Conservation (phyloP, 2,329 filamentous ascomycete species). For the Hypoxylon sp. region DNA sequence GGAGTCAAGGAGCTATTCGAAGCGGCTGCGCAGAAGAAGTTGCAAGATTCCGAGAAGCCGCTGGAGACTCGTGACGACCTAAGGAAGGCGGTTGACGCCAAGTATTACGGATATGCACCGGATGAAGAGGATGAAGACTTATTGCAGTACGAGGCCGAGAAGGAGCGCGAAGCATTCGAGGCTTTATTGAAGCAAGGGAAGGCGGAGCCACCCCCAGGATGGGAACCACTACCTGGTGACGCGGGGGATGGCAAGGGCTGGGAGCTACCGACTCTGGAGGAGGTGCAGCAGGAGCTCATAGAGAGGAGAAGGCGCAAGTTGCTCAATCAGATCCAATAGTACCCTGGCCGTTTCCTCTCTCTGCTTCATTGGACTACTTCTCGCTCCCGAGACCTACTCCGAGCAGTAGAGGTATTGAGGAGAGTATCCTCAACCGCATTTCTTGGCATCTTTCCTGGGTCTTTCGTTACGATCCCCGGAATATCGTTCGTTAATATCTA, state of each 20-base stretch:
- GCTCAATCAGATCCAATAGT: slow-evolving; percentile 78
- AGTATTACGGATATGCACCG: slow-evolving; percentile 94
- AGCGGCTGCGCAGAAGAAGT: slow-evolving; percentile 72
- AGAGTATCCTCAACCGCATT: slow-evolving; percentile 27
- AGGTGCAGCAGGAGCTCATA: slow-evolving; percentile 94
- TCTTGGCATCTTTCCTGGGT: slow-evolving; percentile 26
- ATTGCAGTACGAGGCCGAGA: slow-evolving; percentile 83
- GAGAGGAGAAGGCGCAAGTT: slow-evolving; percentile 87
- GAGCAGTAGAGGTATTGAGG: slow-evolving; percentile 18
- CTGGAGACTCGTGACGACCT: slow-evolving; percentile 78
- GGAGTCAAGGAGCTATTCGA: slow-evolving; percentile 98
- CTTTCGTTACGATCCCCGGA: slow-evolving; percentile 30
- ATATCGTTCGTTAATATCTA: slow-evolving; percentile 39
- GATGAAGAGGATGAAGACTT: slow-evolving; percentile 91
- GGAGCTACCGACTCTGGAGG: slow-evolving; percentile 87
- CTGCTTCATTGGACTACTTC: slow-evolving; percentile 4
- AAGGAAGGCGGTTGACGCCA: slow-evolving; percentile 86
- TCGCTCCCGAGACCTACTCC: neutral
- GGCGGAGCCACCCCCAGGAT: slow-evolving; percentile 74
- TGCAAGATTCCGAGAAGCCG: slow-evolving; percentile 71
- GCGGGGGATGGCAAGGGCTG: slow-evolving; percentile 85
- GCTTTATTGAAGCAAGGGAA: slow-evolving; percentile 72
- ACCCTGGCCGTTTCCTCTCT: slow-evolving; percentile 51
- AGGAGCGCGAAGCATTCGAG: slow-evolving; percentile 86
- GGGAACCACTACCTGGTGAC: slow-evolving; percentile 91